A percentile compares a stretch with the other conserved stretches of the same genome.
phyloP scores from a whole-genome alignment of 176 grass and related monocot genomes.

The Oryza nivara region DNA sequence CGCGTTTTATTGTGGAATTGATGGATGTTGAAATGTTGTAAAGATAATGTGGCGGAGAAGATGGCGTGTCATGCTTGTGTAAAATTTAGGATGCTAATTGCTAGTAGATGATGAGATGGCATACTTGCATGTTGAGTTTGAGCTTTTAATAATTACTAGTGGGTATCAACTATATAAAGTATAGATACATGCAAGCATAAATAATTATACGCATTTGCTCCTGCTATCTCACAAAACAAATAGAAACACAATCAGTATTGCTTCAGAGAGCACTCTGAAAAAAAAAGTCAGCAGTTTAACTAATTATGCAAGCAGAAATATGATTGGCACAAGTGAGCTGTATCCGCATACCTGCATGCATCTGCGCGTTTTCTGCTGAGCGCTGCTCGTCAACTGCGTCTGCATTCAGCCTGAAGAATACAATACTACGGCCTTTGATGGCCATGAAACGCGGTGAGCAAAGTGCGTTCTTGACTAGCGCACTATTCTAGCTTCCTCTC shows the following conservation, averaged over 20 bases:
- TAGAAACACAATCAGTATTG: background rate
- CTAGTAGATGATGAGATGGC: no score
- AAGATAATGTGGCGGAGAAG: no score
- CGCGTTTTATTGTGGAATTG: no score
- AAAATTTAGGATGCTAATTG: no score
- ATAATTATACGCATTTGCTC: no score
- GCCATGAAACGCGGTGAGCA: slow-evolving; percentile 45
- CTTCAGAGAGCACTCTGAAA: slow-evolving; percentile 6
- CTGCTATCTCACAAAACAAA: background rate
- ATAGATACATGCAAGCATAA: no score
- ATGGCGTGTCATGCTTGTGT: no score
- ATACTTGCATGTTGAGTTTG: no score
- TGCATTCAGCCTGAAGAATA: background rate
- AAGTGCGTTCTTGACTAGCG: slow-evolving; percentile 28
- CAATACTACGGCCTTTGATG: slow-evolving; percentile 22
- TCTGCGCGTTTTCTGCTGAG: slow-evolving; percentile 22
- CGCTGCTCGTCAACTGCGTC: slow-evolving; percentile 37
- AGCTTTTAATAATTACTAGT: no score
- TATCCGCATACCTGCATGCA: slow-evolving; percentile 42
- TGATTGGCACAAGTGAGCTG: slow-evolving; percentile 38
- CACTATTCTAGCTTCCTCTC: background rate
- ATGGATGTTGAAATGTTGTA: no score
- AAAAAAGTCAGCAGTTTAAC: slow-evolving; percentile 21
- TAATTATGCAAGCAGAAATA: slow-evolving; percentile 14
- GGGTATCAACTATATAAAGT: no score